Conservation (phyloP, 495 filamentous ascomycete genomes). For the Aspergillus kassunensis region DNA sequence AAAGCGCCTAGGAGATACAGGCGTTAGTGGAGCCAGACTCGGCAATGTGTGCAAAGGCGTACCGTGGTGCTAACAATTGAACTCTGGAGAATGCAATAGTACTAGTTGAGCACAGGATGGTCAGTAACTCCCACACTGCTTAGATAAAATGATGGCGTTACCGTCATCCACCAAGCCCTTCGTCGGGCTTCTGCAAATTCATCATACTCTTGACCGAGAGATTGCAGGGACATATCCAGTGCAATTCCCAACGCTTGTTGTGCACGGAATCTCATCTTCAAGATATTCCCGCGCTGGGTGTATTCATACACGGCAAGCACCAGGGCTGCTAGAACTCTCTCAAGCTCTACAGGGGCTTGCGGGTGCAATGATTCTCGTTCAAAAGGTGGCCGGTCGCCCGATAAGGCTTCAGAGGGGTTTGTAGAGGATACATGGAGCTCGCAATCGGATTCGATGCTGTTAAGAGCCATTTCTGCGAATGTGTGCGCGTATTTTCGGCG, state of each 20-base stretch:
- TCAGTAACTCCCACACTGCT: conserved; percentile 5
- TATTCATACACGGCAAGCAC: conserved; percentile 59
- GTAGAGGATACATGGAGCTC: conserved; percentile 53
- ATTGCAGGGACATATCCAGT: conserved; percentile 50
- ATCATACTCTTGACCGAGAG: conserved; percentile 39
- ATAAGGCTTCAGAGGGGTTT: conserved; percentile 49
- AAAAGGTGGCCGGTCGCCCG: conserved; percentile 37
- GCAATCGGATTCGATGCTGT: conserved; percentile 52
- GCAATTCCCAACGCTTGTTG: conserved; percentile 54
- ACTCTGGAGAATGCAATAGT: conserved; percentile 56
- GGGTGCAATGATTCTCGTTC: conserved; percentile 49
- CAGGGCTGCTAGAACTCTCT: conserved; percentile 52
- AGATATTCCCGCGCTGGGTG: conserved; percentile 55
- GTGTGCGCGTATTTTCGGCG: conserved; percentile 52
- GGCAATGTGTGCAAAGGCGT: conserved; percentile 17
- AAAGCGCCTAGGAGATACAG: conserved; percentile 42
- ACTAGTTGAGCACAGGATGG: conserved; percentile 27
- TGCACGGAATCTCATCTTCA: conserved; percentile 58
- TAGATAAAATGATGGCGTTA: conserved; percentile 15
- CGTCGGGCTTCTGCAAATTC: conserved; percentile 51
- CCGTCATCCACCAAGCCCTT: conserved; percentile 63
- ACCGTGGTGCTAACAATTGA: conserved; percentile 59
- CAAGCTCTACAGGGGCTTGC: conserved; percentile 47
- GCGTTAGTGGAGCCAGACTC: background rate
- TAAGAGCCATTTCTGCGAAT: conserved; percentile 50